phyloP scores from a whole-genome alignment of 2,329 filamentous ascomycete species.

The Colletotrichum lindemuthianum region DNA sequence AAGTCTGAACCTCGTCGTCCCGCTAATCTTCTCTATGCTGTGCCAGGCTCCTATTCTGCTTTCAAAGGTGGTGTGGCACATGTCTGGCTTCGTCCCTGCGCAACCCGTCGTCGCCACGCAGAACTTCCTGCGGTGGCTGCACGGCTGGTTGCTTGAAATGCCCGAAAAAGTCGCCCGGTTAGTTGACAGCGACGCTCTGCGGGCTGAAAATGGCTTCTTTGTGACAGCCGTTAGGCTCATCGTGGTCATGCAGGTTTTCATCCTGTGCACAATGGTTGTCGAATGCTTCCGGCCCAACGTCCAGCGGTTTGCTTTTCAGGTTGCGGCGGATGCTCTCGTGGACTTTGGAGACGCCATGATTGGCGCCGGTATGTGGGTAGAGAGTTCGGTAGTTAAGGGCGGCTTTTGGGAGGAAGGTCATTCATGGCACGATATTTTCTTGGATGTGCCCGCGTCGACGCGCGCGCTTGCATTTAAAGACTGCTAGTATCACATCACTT shows the following conservation, averaged over 20 bases:
- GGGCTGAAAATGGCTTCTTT: constrained; percentile 9
- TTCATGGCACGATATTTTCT: too few relatives aligned
- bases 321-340: neutral
- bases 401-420: neutral
- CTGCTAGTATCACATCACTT: too few relatives aligned
- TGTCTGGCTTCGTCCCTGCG: neutral
- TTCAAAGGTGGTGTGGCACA: neutral
- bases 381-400: neutral
- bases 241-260: constrained; percentile 34
- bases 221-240: constrained; percentile 25
- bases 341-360: constrained; percentile 9
- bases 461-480: too few relatives aligned
- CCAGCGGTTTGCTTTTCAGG: neutral
- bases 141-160: neutral
- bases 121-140: neutral
- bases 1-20: neutral
- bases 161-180: neutral
- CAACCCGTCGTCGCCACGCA: neutral
- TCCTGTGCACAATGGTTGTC: constrained; percentile 36
- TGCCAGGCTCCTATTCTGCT: neutral
- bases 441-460: too few relatives aligned
- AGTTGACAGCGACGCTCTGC: constrained; percentile 7
- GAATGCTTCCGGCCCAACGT: constrained; percentile 1
- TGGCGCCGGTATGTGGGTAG: neutral
- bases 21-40: neutral